Evolutionary conservation across 73 alveolate species (phyloP).

Genomic region (Paramecium sexaurelia): DNA sequence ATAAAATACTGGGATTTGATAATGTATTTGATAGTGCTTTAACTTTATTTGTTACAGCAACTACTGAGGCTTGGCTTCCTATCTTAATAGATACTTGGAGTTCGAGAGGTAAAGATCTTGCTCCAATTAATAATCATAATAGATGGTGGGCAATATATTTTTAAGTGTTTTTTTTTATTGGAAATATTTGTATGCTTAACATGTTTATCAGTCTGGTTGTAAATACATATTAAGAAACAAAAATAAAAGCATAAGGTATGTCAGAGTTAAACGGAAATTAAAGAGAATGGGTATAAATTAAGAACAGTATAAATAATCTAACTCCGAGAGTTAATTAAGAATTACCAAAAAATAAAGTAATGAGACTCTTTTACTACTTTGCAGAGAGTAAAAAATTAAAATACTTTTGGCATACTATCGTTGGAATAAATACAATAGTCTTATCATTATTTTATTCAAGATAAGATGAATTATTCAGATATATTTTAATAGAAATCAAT

Average conservation of each 20-base stretch:
- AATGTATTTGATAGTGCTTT: constrained; percentile 50
- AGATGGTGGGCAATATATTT: constrained; percentile 56
- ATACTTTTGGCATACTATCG: neutral
- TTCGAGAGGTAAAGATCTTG: constrained; percentile 23
- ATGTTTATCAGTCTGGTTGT: constrained; percentile 64
- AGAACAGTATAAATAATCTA: neutral
- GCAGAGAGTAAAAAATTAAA: neutral
- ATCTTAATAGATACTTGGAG: neutral
- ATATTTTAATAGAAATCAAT: neutral
- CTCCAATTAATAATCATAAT: neutral
- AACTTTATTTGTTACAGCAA: constrained; percentile 47
- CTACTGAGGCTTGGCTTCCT: constrained; percentile 62
- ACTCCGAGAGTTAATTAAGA: constrained; percentile 33
- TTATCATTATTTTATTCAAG: neutral
- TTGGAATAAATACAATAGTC: neutral
- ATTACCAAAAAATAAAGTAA: neutral
- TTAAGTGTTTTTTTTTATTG: constrained; percentile 52
- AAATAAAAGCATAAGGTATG: constrained; percentile 37
- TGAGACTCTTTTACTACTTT: neutral
- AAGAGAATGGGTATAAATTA: constrained; percentile 57
- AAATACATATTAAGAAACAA: constrained; percentile 39
- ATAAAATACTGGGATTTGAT: neutral
- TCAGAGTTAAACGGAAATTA: neutral
- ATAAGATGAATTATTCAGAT: neutral
- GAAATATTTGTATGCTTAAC: constrained; percentile 53